These are phyloP conservation scores for Candida patagonica DNA, from an alignment of 805 yeast genomes.

Conservation along the genomic window DNA sequence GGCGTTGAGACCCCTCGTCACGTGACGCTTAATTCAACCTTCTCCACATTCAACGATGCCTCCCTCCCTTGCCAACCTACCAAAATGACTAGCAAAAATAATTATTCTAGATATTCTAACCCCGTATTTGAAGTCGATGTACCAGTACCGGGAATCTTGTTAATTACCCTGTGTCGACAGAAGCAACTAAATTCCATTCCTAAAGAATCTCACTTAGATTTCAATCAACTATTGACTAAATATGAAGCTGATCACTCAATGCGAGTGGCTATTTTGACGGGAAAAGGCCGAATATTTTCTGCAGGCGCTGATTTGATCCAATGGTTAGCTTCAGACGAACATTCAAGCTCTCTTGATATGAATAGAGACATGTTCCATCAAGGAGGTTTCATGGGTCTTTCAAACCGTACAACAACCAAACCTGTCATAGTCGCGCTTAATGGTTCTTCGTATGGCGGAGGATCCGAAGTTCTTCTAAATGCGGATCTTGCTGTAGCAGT, in stretches of 20 bases:
- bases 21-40: no score
- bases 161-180: constrained; percentile 17
- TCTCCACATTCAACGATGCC: no score
- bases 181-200: constrained; percentile 16
- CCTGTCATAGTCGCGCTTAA: constrained; percentile 24
- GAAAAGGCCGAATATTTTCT: constrained; percentile 21
- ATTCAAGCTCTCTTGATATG: neutral
- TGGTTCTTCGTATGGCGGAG: constrained; percentile 23
- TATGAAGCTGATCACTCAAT: constrained; percentile 16
- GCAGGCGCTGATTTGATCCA: constrained; percentile 25
- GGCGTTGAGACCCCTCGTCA: no score
- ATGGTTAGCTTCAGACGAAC: constrained; percentile 10
- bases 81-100: no score
- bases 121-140: constrained; percentile 14
- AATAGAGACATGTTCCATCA: neutral
- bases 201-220: constrained; percentile 9
- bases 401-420: constrained; percentile 18
- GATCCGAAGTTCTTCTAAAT: constrained; percentile 22
- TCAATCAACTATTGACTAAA: constrained; percentile 14
- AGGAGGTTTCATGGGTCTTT: constrained; percentile 21
- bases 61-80: no score
- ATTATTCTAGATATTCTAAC: constrained; percentile 2
- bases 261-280: constrained; percentile 21
- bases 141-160: constrained; percentile 9
- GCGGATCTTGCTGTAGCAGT: constrained; percentile 22